Base-by-base conservation (phyloP, 179 eudicot genomes). In the Corrigiola litoralis region DNA sequence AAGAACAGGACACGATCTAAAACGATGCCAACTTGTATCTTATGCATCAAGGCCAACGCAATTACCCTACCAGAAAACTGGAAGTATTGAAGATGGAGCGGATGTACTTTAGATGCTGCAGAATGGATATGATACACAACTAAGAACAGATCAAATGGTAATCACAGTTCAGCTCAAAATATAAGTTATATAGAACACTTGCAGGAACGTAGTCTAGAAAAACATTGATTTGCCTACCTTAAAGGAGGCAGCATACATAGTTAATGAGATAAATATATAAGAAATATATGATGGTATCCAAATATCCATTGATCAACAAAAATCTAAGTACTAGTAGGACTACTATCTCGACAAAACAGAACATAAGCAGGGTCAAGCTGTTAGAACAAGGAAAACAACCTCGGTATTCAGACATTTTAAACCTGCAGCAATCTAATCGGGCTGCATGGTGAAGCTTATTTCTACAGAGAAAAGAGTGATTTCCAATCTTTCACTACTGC, bases 91-190 rank as follows among this genome's bases (percentile, higher is more conserved):
- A 79, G 94, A 83, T 88, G 89, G 72, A 85, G 57, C n/a, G 86
- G 91, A 44, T 94, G 82, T 65, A 94, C 92, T 78, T 83, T 84
- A 31, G 97, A 94, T 52, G 89, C 99, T 94, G 95, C 90, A 85
- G 34, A 75, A 52, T 24, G 60, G 32, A 63, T 58, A 40, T 20
- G 31, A 28, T 23, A 20, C 47, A 59, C 46, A 58, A 56, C 37
- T 55, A 54, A 24, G 59, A 46, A 37, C 28, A 62, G 1, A 31
- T 29, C 14, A 58, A 69, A 45, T n/a, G 24, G 25, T 40, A 18
- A 34, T 27, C 42, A 63, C n/a, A 21, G 20, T 13, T 40, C 33
- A 16, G 17, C 29, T 18, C 48, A 53, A 52, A n/a, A 25, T 3
- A 17, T 11, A 23, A 23, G 21, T 24, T 7, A 13, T 17, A 58